phyloP scores from a whole-genome alignment of 129 eudicot genomes.

The Centaurea solstitialis region DNA sequence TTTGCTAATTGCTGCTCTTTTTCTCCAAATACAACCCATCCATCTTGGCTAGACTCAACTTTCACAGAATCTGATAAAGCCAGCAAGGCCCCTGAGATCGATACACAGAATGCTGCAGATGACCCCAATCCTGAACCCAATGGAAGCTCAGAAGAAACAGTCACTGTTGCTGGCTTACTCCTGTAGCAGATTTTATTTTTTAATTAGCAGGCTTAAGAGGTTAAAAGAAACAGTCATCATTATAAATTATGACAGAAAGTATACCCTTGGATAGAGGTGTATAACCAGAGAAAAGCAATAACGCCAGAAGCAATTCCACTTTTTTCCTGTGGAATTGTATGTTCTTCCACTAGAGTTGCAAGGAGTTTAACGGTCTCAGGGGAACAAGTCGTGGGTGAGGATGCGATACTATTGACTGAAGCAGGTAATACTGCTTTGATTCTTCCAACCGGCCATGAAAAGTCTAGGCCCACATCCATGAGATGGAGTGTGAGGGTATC shows the following conservation, averaged over 20 bases:
- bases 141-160: slow-evolving; percentile 90
- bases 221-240: background rate
- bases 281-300: slow-evolving; percentile 90
- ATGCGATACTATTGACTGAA: slow-evolving; percentile 36
- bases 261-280: slow-evolving; percentile 85
- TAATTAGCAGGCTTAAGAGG: background rate
- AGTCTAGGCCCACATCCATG: slow-evolving; percentile 76
- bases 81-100: slow-evolving; percentile 75
- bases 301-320: slow-evolving; percentile 79
- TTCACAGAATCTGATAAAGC: slow-evolving; percentile 62
- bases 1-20: slow-evolving; percentile 75
- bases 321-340: slow-evolving; percentile 77
- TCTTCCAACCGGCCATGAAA: slow-evolving; percentile 78
- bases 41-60: slow-evolving; percentile 59
- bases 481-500: slow-evolving; percentile 71
- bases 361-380: slow-evolving; percentile 54
- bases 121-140: slow-evolving; percentile 97
- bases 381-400: slow-evolving; percentile 77
- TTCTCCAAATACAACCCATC: slow-evolving; percentile 76
- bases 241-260: slow-evolving; percentile 14
- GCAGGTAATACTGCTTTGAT: slow-evolving; percentile 64
- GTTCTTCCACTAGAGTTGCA: slow-evolving; percentile 63
- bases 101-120: slow-evolving; percentile 95
- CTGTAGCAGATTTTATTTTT: slow-evolving; percentile 38
- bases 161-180: slow-evolving; percentile 74